Percentiles rank a stretch among this genome's conserved stretches.
These are phyloP conservation scores for Podosphaera xanthii DNA, from an alignment of 2,329 filamentous ascomycete species.

Conservation along the genomic window DNA sequence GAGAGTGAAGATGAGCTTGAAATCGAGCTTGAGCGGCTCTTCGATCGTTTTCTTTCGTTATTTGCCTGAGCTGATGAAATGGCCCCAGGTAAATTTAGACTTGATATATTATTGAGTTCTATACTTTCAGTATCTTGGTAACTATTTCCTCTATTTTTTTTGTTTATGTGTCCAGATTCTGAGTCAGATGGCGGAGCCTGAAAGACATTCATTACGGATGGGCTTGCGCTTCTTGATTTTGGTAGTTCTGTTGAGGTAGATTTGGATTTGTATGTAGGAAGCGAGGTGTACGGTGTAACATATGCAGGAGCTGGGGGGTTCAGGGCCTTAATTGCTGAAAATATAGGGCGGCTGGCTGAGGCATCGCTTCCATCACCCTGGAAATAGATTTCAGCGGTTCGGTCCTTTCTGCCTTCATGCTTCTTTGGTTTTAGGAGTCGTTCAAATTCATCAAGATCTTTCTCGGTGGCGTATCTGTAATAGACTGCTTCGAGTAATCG, in stretches of 20 bases:
- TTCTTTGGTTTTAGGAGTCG: constrained; percentile 30
- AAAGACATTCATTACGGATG: constrained; percentile 3
- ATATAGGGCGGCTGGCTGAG: constrained; percentile 5
- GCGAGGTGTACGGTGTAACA: constrained; percentile 7
- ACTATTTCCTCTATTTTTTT: constrained; percentile 11
- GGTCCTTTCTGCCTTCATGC: constrained; percentile 31
- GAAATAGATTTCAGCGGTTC: constrained; percentile 29
- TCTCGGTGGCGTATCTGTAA: constrained; percentile 29
- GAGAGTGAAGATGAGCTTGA: constrained; percentile 19
- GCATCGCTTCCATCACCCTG: constrained; percentile 16
- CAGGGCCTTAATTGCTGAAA: constrained; percentile 4
- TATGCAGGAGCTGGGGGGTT: constrained; percentile 8
- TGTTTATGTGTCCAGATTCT: constrained; percentile 6
- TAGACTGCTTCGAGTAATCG: constrained; percentile 34
- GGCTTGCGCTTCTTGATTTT: neutral
- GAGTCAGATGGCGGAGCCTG: neutral
- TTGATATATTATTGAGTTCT: neutral
- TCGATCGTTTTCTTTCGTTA: neutral
- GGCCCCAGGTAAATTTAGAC: neutral
- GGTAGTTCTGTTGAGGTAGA: neutral
- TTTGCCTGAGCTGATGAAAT: neutral
- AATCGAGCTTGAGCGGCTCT: constrained; percentile 9
- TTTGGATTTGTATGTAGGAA: neutral
- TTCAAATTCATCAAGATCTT: constrained; percentile 28
- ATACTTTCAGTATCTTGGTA: constrained; percentile 3